Base-by-base conservation (phyloP, 2,329 filamentous ascomycete genomes). In the Atkinsonella texensis region DNA sequence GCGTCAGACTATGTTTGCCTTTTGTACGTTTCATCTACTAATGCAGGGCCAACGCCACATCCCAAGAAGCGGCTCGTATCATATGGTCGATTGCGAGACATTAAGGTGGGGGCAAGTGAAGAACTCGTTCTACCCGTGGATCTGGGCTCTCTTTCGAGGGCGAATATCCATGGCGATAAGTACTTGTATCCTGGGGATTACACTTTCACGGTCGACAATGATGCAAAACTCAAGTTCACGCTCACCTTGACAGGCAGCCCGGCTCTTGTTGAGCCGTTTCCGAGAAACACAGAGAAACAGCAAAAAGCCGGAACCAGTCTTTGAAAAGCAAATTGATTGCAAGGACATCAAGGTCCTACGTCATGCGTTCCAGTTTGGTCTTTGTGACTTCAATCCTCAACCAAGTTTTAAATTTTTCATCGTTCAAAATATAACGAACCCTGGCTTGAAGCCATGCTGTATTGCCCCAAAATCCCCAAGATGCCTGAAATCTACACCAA, bases 381-480 rank as follows among this genome's bases (percentile, higher is more conserved):
- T 28, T 35, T n/a, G 13, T 17, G 11, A 50, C 31, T 23, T 50
- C 32, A 10, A 11, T 45, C 15, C 15, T 8, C 13, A 51, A 33
- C 49, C 49, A 50, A 46, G 20, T 42, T n/a, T 39, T 23, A 33
- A 42, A 50, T 20, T 50, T 52, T 9, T 60, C 49, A 35, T 79
- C 72, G 1, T 57, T 59, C 33, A 79, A 44, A 44, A 80, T 79
- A 2, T 61, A 69, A 41, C 76, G 66, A 0, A 76, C 77, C 48
- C 77, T 69, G 0, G 74, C 75, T 57, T 79, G 73, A 0, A 81
- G 69, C 77, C 77, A 81, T 40, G 74, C 69, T 0, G 74, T 78
- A 39, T 81, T 80, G 0, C 77, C 77, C 77, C 77, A 81, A 53
- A 80, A 80, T 0, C 77, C 77, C 77, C 77, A 81, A 0, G 75